Evolutionary conservation across 495 filamentous ascomycete species (phyloP).

Genomic region (Xanthoparmelia taractica): DNA sequence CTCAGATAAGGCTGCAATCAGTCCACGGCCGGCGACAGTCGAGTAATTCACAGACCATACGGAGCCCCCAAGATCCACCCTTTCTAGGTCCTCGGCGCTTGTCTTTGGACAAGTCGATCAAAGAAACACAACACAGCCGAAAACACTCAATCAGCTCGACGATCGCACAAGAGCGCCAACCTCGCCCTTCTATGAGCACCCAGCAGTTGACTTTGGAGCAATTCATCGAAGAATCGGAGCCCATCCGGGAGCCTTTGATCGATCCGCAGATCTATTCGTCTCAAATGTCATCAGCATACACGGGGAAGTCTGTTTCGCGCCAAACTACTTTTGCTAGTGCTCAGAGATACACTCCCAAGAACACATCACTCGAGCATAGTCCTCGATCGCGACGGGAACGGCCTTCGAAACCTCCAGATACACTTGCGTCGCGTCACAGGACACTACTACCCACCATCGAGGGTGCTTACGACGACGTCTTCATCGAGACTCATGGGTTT

Average conservation of each 20-base stretch:
- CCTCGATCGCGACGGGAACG: neutral
- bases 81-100: neutral
- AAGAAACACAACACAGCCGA: neutral
- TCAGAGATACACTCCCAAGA: conserved; percentile 8
- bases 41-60: neutral
- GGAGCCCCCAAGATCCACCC: neutral
- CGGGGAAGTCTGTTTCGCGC: neutral
- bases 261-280: conserved; percentile 7
- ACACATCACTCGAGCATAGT: neutral
- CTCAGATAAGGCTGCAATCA: neutral
- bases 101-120: neutral
- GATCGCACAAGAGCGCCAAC: neutral
- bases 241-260: neutral
- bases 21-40: neutral
- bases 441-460: neutral
- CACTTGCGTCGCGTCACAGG: neutral
- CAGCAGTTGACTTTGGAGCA: neutral
- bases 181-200: neutral
- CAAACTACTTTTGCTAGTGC: neutral
- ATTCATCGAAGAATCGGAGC: neutral
- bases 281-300: neutral
- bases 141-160: neutral
- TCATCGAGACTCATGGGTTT: conserved; percentile 2
- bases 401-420: neutral
- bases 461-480: neutral